A percentile compares a stretch with the other conserved stretches of the same genome.
These are phyloP conservation scores for Claviceps spartinae DNA, from an alignment of 2,329 filamentous ascomycete genomes.

Conservation along the genomic window DNA sequence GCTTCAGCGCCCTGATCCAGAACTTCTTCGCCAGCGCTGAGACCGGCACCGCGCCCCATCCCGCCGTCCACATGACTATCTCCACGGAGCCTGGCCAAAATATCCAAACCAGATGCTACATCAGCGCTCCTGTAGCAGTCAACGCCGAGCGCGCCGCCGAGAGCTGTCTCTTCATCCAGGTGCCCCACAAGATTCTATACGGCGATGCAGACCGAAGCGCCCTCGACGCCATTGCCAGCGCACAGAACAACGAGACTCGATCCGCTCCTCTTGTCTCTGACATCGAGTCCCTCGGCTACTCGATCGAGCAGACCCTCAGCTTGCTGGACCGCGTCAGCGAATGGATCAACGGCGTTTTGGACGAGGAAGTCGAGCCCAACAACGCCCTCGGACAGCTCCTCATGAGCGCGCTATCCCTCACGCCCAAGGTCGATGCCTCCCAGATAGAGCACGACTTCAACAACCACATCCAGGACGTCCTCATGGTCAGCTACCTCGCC, in stretches of 20 bases:
- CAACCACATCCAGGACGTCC: conserved; percentile 97
- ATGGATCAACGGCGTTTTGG: conserved; percentile 86
- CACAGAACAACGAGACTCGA: conserved; percentile 66
- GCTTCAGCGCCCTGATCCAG: conserved; percentile 91
- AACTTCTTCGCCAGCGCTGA: conserved; percentile 98
- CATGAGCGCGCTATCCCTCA: conserved; percentile 82
- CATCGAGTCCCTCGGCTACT: conserved; percentile 76
- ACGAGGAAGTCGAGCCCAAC: conserved; percentile 82
- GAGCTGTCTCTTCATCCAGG: conserved; percentile 93
- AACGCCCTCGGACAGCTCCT: conserved; percentile 89
- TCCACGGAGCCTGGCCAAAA: conserved; percentile 79
- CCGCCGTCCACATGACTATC: conserved; percentile 93
- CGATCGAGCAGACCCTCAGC: conserved; percentile 74
- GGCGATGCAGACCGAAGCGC: conserved; percentile 54
- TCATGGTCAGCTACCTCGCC: conserved; percentile 94
- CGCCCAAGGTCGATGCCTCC: conserved; percentile 82
- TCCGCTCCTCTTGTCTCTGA: conserved; percentile 66
- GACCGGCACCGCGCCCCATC: conserved; percentile 92
- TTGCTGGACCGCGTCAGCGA: conserved; percentile 84
- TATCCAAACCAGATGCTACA: conserved; percentile 86
- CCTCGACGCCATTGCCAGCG: conserved; percentile 71
- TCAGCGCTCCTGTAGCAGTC: conserved; percentile 87
- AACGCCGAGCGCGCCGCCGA: conserved; percentile 90
- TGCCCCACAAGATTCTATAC: conserved; percentile 88
- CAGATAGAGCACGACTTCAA: conserved; percentile 98